phyloP scores from a whole-genome alignment of 2,329 filamentous ascomycete genomes.

The Penicillium sp. region DNA sequence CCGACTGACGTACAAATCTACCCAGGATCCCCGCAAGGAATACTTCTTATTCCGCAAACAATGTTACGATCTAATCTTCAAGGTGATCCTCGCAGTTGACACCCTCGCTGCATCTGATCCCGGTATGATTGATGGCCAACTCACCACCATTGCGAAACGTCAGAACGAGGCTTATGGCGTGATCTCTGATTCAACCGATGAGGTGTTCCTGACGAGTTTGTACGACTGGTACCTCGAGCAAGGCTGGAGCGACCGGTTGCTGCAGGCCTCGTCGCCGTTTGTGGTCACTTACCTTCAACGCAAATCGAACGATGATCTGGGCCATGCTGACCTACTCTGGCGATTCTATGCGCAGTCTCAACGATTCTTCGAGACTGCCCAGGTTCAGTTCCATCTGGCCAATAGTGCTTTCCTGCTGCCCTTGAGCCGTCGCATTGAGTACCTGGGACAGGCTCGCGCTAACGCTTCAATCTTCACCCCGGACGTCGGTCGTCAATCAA shows the following conservation, averaged over 20 bases:
- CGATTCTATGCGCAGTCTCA: constrained; percentile 83
- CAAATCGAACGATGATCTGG: constrained; percentile 66
- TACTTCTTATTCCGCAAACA: constrained; percentile 67
- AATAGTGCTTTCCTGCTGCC: constrained; percentile 74
- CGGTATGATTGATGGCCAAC: constrained; percentile 71
- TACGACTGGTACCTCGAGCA: constrained; percentile 95
- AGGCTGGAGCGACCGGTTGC: constrained; percentile 77
- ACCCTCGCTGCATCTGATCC: constrained; percentile 64
- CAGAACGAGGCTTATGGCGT: constrained; percentile 84
- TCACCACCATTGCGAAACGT: constrained; percentile 71
- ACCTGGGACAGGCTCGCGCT: constrained; percentile 84
- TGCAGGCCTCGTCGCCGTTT: constrained; percentile 78
- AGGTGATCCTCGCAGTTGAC: constrained; percentile 75
- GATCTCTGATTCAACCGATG: constrained; percentile 81
- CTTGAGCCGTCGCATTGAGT: constrained; percentile 82
- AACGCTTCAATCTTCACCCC: constrained; percentile 82
- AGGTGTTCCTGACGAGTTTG: constrained; percentile 92
- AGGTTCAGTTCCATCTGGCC: constrained; percentile 78
- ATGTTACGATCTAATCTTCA: constrained; percentile 85
- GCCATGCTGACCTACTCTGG: constrained; percentile 87
- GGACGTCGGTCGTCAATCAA: constrained; percentile 71
- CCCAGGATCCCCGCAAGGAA: constrained; percentile 61
- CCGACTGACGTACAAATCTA: constrained; percentile 14
- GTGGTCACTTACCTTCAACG: constrained; percentile 82
- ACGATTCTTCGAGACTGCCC: constrained; percentile 79